These are phyloP conservation scores for Allantophomopsis cytisporea DNA, from an alignment of 2,329 filamentous ascomycete genomes.

Conservation along the genomic window DNA sequence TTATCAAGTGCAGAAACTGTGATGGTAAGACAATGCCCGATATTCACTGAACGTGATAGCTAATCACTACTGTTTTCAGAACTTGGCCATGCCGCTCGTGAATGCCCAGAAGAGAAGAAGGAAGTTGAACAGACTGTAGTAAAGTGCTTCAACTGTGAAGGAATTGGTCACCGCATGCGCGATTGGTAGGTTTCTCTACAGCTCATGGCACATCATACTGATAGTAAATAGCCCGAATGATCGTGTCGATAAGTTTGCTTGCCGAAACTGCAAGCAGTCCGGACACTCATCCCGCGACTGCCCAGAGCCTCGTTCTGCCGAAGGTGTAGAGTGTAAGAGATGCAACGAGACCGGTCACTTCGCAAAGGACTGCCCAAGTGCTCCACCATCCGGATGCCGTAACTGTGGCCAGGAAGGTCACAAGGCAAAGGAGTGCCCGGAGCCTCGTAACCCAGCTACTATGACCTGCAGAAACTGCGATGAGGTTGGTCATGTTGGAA, in stretches of 20 bases:
- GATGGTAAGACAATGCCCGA: constrained; percentile 8
- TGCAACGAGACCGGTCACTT: constrained; percentile 38
- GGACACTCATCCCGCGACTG: constrained; percentile 19
- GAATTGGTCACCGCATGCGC: constrained; percentile 50
- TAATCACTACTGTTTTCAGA: constrained; percentile 18
- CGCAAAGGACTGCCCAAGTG: constrained; percentile 48
- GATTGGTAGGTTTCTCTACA: constrained; percentile 39
- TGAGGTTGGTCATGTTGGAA: constrained; percentile 45
- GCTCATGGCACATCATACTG: background rate
- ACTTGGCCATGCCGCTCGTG: constrained; percentile 47
- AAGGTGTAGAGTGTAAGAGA: constrained; percentile 20
- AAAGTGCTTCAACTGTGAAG: constrained; percentile 51
- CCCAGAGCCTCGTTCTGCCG: constrained; percentile 45
- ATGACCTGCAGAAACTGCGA: constrained; percentile 47
- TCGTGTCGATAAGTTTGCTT: constrained; percentile 49
- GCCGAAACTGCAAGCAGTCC: constrained; percentile 49
- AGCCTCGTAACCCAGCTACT: constrained; percentile 32
- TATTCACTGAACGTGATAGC: constrained; percentile 5
- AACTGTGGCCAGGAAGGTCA: constrained; percentile 54
- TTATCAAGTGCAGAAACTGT: constrained; percentile 50
- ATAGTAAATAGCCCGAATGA: constrained; percentile 31
- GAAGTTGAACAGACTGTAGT: constrained; percentile 34
- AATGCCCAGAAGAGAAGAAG: constrained; percentile 42
- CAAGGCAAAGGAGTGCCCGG: constrained; percentile 34
- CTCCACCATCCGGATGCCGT: constrained; percentile 33